phyloP scores from a whole-genome alignment of 441 rosid genomes.

The Geranium incanum region DNA sequence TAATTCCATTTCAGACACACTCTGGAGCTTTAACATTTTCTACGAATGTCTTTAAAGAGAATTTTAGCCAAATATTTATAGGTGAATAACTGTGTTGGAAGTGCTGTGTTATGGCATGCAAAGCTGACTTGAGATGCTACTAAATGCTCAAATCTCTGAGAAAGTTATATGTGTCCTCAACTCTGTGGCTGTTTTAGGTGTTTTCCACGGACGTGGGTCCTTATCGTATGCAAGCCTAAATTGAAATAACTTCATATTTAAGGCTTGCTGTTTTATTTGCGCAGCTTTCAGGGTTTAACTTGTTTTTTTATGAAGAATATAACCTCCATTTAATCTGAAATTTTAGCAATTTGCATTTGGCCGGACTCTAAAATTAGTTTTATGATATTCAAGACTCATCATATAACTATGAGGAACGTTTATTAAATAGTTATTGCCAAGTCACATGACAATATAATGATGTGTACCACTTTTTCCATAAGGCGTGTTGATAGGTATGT shows the following conservation, averaged over 20 bases:
- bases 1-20: background rate
- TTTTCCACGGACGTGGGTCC: background rate
- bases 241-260: background rate
- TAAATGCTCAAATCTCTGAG: background rate
- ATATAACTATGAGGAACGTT: background rate
- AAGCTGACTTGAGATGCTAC: constrained; percentile 1
- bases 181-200: background rate
- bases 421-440: background rate
- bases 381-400: background rate
- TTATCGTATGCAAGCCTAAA: background rate
- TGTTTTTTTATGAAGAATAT: background rate
- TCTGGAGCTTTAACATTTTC: background rate
- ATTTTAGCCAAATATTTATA: background rate
- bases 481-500: constrained; percentile 4
- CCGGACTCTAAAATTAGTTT: background rate
- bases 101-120: background rate
- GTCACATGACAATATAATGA: background rate
- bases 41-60: background rate
- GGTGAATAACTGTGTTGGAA: background rate
- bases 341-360: background rate
- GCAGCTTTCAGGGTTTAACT: background rate
- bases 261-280: background rate
- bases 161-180: background rate
- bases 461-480: background rate
- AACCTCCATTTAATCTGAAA: background rate